Evolutionary conservation across 2,329 filamentous ascomycete species (phyloP), one percentile per base, ranked within the genome.

Genomic region (Penicillium nordicum): DNA sequence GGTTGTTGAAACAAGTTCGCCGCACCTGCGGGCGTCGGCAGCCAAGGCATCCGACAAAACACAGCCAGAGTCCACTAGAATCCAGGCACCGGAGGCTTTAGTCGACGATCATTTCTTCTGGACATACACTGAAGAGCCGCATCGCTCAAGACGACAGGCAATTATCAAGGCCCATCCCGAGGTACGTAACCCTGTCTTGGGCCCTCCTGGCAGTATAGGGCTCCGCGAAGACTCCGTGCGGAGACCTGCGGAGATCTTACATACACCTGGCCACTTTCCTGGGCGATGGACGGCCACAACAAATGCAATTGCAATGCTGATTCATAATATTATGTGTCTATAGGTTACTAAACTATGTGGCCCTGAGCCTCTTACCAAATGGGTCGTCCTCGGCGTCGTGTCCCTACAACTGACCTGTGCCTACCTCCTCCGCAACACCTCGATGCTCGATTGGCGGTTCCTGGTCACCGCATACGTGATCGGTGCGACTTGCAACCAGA

Each of bases 151-250:
- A 66, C 85, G 94, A 55, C 85, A 93, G 67, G 91, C 92, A 60
- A 99, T 99, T 68, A 97, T 99, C 77, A 97, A 97, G 79, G 92
- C 93, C 53, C 93, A 99, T 73, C 94, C 94, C 45, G 93, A 99
- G 83, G 92, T 93, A 78, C 21, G 72, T 59, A 12, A 18, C 30
- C 5, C 38, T 49, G 27, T 34, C 53, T 44, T 16, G 30, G 14
- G 40, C 36, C 49, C 51, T 48, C 21, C 41, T 50, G 8, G n/a
- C 41, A 27, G 32, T 4, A n/a, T 16, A 2, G 21, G 18, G 12
- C 9, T 45, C 14, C 18, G 12, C 8, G 25, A 45, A 43, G 38
- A 30, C 27, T 40, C 41, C 41, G 43, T 55, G 53, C 48, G 53
- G 41, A 55, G 34, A 8, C 25, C 30, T 37, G 53, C 53, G 53